Evolutionary conservation across 2,329 filamentous ascomycete species (phyloP).

Genomic region (Verticillium tricorpus): DNA sequence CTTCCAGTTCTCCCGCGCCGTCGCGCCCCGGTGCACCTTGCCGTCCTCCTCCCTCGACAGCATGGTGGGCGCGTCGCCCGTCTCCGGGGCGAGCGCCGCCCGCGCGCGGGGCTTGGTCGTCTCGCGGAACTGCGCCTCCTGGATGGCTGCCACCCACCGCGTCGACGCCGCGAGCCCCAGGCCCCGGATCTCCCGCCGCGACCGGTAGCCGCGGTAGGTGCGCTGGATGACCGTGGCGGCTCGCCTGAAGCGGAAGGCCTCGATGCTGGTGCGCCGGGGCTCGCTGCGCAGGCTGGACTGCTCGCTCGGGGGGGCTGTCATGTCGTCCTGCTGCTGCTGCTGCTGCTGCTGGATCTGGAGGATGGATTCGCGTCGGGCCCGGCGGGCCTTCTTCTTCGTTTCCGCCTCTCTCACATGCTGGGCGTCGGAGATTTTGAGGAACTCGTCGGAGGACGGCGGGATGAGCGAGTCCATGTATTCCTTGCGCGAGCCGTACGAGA

Average conservation of each 20-base stretch:
- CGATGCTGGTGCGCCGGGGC: conserved; percentile 7
- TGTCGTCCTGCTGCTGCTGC: conserved; percentile 18
- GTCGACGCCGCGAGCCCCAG: conserved; percentile 64
- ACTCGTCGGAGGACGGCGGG: conserved; percentile 39
- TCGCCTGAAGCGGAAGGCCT: conserved; percentile 24
- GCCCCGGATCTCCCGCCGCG: conserved; percentile 66
- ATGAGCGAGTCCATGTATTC: conserved; percentile 48
- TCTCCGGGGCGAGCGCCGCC: conserved; percentile 12
- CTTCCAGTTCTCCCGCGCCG: conserved; percentile 68
- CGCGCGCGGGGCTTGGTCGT: conserved; percentile 39
- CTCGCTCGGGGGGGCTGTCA: conserved; percentile 8
- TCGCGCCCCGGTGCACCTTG: conserved; percentile 12
- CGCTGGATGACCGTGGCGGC: conserved; percentile 61
- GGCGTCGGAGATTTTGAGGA: conserved; percentile 42
- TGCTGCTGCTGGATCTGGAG: conserved; percentile 21
- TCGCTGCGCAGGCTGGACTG: conserved; percentile 5
- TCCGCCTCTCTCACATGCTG: conserved; percentile 44
- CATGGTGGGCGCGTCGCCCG: conserved; percentile 7
- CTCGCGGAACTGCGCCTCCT: conserved; percentile 52
- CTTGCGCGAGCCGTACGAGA: conserved; percentile 20
- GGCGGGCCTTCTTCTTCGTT: conserved; percentile 33
- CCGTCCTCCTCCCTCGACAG: conserved; percentile 7
- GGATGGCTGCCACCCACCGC: conserved; percentile 65
- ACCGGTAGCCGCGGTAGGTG: conserved; percentile 73
- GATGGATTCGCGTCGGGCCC: conserved; percentile 27